A percentile compares a stretch with the other conserved stretches of the same genome.
Conservation (phyloP, 768 basidiomycete genomes). For the Leccinum broughii region DNA sequence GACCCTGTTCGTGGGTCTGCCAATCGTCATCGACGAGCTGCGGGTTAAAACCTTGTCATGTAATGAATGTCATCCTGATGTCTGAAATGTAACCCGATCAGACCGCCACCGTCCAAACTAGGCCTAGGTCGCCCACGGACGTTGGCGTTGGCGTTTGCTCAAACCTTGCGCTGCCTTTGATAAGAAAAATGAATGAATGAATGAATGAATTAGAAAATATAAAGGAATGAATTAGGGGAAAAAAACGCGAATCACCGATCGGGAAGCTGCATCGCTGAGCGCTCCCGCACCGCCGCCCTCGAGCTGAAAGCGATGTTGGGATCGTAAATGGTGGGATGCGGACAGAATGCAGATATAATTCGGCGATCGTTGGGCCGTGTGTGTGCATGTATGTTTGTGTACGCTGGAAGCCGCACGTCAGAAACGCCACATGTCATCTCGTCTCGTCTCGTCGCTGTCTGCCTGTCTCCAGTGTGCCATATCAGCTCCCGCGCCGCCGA, state of each 20-base stretch:
- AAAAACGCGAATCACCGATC: not conserved
- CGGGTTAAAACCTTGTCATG: not conserved
- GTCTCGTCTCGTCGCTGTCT: not conserved
- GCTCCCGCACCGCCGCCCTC: not conserved
- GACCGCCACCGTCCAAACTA: not conserved
- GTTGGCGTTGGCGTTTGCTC: not conserved
- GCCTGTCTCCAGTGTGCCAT: not conserved
- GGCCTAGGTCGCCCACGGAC: not conserved
- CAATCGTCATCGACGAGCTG: not conserved
- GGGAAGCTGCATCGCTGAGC: not conserved
- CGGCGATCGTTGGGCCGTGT: not conserved
- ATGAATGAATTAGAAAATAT: not conserved
- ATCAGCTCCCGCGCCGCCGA: not conserved
- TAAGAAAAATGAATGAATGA: not conserved
- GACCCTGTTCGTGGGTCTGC: not conserved
- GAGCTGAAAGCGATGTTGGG: not conserved
- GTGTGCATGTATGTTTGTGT: not conserved
- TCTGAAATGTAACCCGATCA: not conserved
- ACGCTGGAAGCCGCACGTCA: not conserved
- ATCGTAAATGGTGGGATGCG: not conserved
- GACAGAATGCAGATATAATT: not conserved
- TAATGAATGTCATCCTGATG: not conserved
- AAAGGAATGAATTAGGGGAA: not conserved
- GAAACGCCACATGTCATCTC: not conserved
- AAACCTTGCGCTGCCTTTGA: not conserved